Evolutionary conservation across 805 yeast species (phyloP), one percentile per base, ranked within the genome.

Genomic region (Kuraishia molischiana): DNA sequence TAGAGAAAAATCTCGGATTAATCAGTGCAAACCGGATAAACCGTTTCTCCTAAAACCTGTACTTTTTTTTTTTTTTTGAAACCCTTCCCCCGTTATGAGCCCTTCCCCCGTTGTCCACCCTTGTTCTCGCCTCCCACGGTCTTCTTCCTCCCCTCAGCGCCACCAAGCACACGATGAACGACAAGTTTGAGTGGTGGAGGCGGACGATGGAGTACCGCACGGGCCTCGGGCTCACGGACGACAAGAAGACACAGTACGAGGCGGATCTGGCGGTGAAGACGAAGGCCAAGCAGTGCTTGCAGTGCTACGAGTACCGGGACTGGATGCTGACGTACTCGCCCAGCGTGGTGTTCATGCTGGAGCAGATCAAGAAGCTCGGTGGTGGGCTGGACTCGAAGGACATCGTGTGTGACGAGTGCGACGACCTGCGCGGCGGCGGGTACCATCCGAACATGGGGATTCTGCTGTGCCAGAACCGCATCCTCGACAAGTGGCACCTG

Each of bases 391-490:
- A 61, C 38, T 58, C 62, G 13, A 49, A 55, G 20, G 77, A 79
- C 47, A 76, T 90, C 38, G 65, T 74, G 13, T 92, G 98, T 56
- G 92, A 77, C 38, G 71, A 72, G 8, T 92, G 98, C 57, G 85
- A 82, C 44, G 95, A 85, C 43, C 67, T 71, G 61, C 74, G 79
- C 50, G 64, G 64, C 41, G 79, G 86, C 29, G 98, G 98, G 2
- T 92, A 82, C 58, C 86, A 89, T 53, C 97, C 97, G 0, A 83
- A 85, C 29, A 56, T 75, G 32, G 98, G 98, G 2, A 79, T 92
- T 19, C 64, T 87, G 41, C 59, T 92, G 5, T 92, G 98, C 59
- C 86, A 89, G 43, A 89, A 92, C 57, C 69, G 87, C 59, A 67
- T 85, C 30, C 55, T 60, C 26, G 77, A 78, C 53, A 79, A 79